These are phyloP conservation scores for Tetrahymena malaccensis DNA, from an alignment of 73 alveolate genomes.

Conservation along the genomic window DNA sequence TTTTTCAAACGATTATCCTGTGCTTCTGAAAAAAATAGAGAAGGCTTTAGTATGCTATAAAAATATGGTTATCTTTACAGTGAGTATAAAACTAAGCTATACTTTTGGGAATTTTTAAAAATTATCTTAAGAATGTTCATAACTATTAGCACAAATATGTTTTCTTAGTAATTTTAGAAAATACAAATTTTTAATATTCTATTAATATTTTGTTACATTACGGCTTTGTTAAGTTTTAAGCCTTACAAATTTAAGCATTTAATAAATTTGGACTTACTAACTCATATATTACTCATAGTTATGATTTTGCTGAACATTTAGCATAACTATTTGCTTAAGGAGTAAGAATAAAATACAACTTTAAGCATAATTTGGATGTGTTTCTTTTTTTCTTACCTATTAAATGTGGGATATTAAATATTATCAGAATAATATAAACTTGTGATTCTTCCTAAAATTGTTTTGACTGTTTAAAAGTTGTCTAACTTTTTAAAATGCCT, in stretches of 20 bases:
- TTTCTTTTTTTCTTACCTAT: background rate
- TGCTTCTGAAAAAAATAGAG: background rate
- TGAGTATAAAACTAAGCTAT: background rate
- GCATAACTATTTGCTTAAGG: background rate
- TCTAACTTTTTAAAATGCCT: background rate
- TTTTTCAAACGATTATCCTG: background rate
- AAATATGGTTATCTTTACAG: background rate
- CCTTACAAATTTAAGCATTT: background rate
- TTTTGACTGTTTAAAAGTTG: background rate
- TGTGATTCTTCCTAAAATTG: background rate
- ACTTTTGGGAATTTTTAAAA: background rate
- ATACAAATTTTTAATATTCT: background rate
- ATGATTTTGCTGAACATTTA: background rate
- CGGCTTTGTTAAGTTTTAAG: background rate
- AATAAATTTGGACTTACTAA: background rate
- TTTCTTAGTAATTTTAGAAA: background rate
- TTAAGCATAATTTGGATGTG: background rate
- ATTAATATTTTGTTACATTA: background rate
- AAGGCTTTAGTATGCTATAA: background rate
- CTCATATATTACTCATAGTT: background rate
- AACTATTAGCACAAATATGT: background rate
- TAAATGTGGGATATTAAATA: background rate
- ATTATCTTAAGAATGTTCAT: background rate
- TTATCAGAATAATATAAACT: background rate
- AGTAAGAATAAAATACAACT: background rate